Conservation (phyloP, 139 green algal genomes). For the Micromonas commoda region DNA sequence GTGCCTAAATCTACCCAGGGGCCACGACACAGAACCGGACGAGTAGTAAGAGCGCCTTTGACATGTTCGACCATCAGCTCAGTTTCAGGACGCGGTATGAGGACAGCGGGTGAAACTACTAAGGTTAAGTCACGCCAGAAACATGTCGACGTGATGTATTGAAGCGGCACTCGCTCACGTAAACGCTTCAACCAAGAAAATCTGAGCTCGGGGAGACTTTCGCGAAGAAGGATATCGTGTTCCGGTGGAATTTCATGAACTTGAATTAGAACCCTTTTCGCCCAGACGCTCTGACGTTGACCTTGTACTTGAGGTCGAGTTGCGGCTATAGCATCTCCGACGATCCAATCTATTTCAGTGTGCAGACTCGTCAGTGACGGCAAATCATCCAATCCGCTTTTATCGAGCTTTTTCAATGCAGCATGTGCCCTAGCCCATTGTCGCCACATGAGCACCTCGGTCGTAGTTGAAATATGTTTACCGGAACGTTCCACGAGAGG, state of each 20-base stretch:
- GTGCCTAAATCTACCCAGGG: slow-evolving; percentile 23
- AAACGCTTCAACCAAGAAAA: background rate
- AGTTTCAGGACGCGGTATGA: slow-evolving; percentile 23
- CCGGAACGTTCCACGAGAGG: too few species aligned
- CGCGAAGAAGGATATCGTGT: background rate
- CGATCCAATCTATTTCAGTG: slow-evolving; percentile 9
- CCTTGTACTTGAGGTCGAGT: too few species aligned
- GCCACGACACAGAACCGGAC: background rate
- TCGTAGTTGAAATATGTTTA: too few species aligned
- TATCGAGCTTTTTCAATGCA: too few species aligned
- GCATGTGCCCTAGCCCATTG: too few species aligned
- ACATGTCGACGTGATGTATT: background rate
- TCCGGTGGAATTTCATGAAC: background rate
- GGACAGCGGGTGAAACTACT: background rate
- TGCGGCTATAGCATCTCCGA: background rate
- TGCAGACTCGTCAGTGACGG: too few species aligned
- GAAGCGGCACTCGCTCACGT: background rate
- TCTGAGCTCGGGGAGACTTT: background rate
- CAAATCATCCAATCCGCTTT: too few species aligned
- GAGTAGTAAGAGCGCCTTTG: background rate
- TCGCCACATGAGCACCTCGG: too few species aligned
- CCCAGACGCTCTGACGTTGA: background rate
- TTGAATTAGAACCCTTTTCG: background rate
- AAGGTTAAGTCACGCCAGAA: background rate
- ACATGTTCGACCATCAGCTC: slow-evolving; percentile 18